A percentile compares a stretch with the other conserved stretches of the same genome.
These are phyloP conservation scores for Dioscorea dumetorum DNA, from an alignment of 106 monocot genomes.

Conservation along the genomic window DNA sequence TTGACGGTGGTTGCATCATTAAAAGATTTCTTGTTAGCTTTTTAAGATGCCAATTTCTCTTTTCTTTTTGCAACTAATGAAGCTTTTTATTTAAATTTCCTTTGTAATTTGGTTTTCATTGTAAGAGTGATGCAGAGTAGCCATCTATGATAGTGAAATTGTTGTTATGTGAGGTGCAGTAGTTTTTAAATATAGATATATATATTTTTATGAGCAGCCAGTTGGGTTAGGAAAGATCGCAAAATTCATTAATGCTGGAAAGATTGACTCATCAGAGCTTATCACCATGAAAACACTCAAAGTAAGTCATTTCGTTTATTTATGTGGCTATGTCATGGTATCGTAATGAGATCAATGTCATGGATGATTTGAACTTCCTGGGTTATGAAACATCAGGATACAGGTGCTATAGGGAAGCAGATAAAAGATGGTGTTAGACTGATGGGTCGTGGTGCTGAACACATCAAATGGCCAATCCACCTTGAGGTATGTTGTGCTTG, in stretches of 20 bases:
- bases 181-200: not conserved
- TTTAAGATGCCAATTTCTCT: not conserved
- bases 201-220: slow-evolving; percentile 32
- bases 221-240: slow-evolving; percentile 65
- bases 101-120: not conserved
- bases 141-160: too few relatives aligned
- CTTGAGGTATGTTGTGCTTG: slow-evolving; percentile 34
- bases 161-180: too few relatives aligned
- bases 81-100: not conserved
- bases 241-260: slow-evolving; percentile 67
- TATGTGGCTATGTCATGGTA: not conserved
- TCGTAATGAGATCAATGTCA: not conserved
- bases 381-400: slow-evolving; percentile 27
- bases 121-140: too few relatives aligned
- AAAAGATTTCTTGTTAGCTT: too few relatives aligned
- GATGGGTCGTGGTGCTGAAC: slow-evolving; percentile 64
- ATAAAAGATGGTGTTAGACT: slow-evolving; percentile 73
- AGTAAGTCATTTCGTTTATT: slow-evolving; percentile 20
- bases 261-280: slow-evolving; percentile 62
- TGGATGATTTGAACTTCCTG: not conserved
- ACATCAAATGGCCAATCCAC: slow-evolving; percentile 79
- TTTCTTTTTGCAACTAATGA: not conserved
- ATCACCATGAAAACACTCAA: slow-evolving; percentile 76
- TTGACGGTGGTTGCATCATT: too few relatives aligned
- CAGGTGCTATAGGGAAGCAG: slow-evolving; percentile 70